Base-by-base conservation (phyloP, 208 protist genomes). In the Trypanosoma vivax region DNA sequence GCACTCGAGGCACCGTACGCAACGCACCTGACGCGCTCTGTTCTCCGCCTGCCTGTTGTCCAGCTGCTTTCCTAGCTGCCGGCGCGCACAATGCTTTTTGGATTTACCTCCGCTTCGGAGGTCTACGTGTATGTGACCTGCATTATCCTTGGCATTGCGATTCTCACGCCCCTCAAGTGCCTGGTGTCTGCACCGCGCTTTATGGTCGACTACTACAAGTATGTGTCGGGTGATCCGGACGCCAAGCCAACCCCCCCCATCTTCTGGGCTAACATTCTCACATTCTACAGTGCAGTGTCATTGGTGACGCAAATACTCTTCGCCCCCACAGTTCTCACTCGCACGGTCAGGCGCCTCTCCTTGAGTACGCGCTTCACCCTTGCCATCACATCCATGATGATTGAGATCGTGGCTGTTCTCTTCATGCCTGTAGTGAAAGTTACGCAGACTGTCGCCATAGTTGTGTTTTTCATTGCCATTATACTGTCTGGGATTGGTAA, bases 161-260 rank as follows among this genome's bases (percentile, higher is more conserved):
- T 91, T 66, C 70, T 97, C 30, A 86, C 95, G 60, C 83, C 85
- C n/a, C 75, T 85, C 50, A 95, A 91, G 41, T 76, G 81, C 13
- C 75, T 94, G 46, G 94, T 88, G 48, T 86, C 79, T 5, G 85
- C 85, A 7, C 85, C 80, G 0, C 75, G 66, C 45, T 96, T 93
- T 62, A 95, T 95, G 70, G 40, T 79, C 0, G 60, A 92, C 11
- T 92, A 88, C 61, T 88, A 88, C 56, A 76, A 83, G 65, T 92
- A 85, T 52, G 48, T 88, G 33, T 24, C 43, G 21, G 64, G 69
- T 21, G 58, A 65, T 55, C 39, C 67, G 7, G 28, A 46, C 24
- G 65, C 83, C 30, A 33, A 50, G 29, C 57, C 76, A 3, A 42
- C 49, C 18, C 64, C 65, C 46, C 47, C 41, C 0, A 43, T 67